Evolutionary conservation across 2,329 filamentous ascomycete species (phyloP).

Genomic region (Aureobasidium namibiae): DNA sequence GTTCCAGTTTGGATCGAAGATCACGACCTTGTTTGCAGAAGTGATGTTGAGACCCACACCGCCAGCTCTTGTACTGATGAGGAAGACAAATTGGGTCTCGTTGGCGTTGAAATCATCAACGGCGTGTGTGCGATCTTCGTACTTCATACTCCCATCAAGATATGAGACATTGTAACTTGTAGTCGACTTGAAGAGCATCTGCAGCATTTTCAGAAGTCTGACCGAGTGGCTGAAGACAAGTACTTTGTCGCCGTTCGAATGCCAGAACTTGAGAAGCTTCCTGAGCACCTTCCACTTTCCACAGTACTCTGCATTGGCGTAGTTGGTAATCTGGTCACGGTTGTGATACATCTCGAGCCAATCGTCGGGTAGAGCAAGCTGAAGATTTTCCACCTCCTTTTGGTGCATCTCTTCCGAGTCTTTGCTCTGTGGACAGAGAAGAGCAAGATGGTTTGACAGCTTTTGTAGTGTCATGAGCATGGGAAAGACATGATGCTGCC

Average conservation of each 20-base stretch:
- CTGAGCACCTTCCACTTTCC: slow-evolving; percentile 93
- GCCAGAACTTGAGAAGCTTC: slow-evolving; percentile 83
- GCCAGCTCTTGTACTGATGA: slow-evolving; percentile 89
- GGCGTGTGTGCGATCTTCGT: slow-evolving; percentile 70
- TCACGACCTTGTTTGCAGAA: slow-evolving; percentile 94
- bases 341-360: slow-evolving; percentile 69
- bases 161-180: slow-evolving; percentile 81
- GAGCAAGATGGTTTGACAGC: slow-evolving; percentile 83
- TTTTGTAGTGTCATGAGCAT: slow-evolving; percentile 76
- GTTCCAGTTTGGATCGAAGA: slow-evolving; percentile 97
- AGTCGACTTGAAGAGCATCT: slow-evolving; percentile 78
- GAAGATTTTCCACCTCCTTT: slow-evolving; percentile 67
- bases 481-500: slow-evolving; percentile 77
- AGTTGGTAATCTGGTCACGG: slow-evolving; percentile 69
- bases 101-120: slow-evolving; percentile 92
- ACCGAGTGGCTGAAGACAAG: slow-evolving; percentile 93
- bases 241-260: slow-evolving; percentile 84
- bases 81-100: slow-evolving; percentile 80
- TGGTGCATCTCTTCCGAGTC: slow-evolving; percentile 65
- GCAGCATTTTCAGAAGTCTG: slow-evolving; percentile 71
- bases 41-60: slow-evolving; percentile 95
- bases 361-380: slow-evolving; percentile 62
- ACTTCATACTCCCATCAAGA: slow-evolving; percentile 74
- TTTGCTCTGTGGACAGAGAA: slow-evolving; percentile 62
- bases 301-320: slow-evolving; percentile 83